Conservation (phyloP, 2,329 filamentous ascomycete species). For the Fusarium virguliforme region DNA sequence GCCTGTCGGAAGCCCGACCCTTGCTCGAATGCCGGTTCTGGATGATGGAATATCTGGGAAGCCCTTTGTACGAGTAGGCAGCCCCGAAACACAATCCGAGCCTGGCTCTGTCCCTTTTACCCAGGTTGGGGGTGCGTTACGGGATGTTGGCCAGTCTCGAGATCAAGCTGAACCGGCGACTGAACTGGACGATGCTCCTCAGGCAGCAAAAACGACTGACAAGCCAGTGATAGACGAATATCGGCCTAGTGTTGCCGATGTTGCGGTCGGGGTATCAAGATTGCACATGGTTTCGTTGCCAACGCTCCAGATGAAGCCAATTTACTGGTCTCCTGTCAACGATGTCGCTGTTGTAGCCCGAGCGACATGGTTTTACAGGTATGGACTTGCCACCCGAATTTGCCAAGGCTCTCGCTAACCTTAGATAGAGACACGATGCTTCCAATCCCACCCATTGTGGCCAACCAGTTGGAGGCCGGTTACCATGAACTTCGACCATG, state of each 20-base stretch:
- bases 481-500: slow-evolving; percentile 90
- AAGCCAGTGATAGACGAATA: slow-evolving; percentile 23
- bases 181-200: slow-evolving; percentile 26
- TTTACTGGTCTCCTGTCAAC: slow-evolving; percentile 97
- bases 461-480: slow-evolving; percentile 93
- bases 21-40: slow-evolving; percentile 45
- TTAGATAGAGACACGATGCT: slow-evolving; percentile 83
- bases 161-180: slow-evolving; percentile 13
- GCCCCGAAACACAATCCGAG: slow-evolving; percentile 51
- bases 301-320: slow-evolving; percentile 89
- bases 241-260: slow-evolving; percentile 63
- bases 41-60: slow-evolving; percentile 70
- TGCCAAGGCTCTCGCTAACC: slow-evolving; percentile 36
- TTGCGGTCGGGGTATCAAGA: slow-evolving; percentile 91
- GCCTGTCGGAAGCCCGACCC: slow-evolving; percentile 43
- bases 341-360: slow-evolving; percentile 87
- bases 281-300: slow-evolving; percentile 91
- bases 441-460: slow-evolving; percentile 86
- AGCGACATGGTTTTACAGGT: slow-evolving; percentile 96
- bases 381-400: slow-evolving; percentile 28
- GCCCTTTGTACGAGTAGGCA: slow-evolving; percentile 67
- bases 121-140: slow-evolving; percentile 17
- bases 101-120: slow-evolving; percentile 28
- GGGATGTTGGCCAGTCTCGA: slow-evolving; percentile 23
- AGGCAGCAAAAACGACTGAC: slow-evolving; percentile 22